Percentiles rank a stretch among this genome's conserved stretches.
Conservation (phyloP, 352 stramenopile genomes). For the Phytophthora podocarpi region DNA sequence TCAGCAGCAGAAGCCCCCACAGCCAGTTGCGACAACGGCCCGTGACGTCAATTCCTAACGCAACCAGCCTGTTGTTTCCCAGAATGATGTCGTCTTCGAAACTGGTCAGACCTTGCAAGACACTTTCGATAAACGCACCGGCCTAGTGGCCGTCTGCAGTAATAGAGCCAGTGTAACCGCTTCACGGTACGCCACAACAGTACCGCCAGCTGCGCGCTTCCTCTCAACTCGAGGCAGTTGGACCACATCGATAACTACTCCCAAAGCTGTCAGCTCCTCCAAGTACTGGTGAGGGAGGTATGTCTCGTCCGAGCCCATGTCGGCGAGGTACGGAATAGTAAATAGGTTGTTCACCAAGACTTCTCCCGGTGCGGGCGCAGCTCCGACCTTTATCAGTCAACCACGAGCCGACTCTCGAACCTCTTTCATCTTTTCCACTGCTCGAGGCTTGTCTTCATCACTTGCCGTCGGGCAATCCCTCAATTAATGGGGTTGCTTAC, state of each 20-base stretch:
- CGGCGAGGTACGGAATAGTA: background rate
- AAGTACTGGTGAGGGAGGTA: background rate
- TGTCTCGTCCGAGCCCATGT: background rate
- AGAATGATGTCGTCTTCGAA: constrained; percentile 12
- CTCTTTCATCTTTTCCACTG: constrained; percentile 3
- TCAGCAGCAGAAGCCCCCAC: background rate
- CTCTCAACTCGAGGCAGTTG: background rate
- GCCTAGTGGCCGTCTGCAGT: constrained; percentile 4
- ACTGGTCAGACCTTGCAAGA: constrained; percentile 4
- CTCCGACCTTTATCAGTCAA: background rate
- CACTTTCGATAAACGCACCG: constrained; percentile 2
- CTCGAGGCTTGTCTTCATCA: constrained; percentile 1
- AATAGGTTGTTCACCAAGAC: constrained; percentile 4
- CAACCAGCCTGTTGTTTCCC: background rate
- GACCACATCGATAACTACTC: background rate
- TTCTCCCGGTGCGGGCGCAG: background rate
- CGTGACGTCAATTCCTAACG: constrained; percentile 6
- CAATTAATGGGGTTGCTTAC: background rate
- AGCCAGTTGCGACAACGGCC: constrained; percentile 4
- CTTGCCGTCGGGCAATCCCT: constrained; percentile 2
- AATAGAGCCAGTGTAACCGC: background rate
- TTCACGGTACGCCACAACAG: background rate
- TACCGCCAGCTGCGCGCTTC: background rate
- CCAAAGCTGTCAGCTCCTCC: background rate
- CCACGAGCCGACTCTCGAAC: background rate